Conservation (phyloP, 495 filamentous ascomycete genomes). For the Neurospora africana region DNA sequence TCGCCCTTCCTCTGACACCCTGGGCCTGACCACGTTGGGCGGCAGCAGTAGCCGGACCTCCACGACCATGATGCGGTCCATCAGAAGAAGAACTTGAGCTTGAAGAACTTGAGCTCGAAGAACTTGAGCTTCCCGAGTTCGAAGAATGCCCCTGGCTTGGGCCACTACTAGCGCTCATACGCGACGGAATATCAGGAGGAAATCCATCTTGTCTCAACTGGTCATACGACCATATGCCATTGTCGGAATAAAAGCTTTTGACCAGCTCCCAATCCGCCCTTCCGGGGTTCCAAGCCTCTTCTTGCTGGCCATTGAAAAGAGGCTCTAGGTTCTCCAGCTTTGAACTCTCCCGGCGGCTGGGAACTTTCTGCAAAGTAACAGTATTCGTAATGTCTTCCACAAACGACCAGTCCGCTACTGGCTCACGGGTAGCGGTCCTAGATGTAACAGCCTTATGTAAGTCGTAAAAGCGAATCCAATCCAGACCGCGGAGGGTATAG, state of each 20-base stretch:
- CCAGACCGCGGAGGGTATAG: slow-evolving; percentile 27
- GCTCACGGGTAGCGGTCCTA: background rate
- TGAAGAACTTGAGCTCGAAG: background rate
- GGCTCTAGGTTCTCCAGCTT: slow-evolving; percentile 18
- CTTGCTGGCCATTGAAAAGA: slow-evolving; percentile 2
- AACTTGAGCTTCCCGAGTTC: background rate
- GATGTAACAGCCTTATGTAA: background rate
- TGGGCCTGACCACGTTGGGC: background rate
- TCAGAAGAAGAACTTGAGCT: background rate
- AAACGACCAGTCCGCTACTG: slow-evolving; percentile 25
- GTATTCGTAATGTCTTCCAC: slow-evolving; percentile 21
- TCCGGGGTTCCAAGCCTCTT: slow-evolving; percentile 13
- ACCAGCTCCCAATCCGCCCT: slow-evolving; percentile 13
- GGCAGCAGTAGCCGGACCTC: background rate
- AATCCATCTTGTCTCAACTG: background rate
- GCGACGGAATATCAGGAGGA: slow-evolving; percentile 7
- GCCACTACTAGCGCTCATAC: background rate
- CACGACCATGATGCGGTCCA: background rate
- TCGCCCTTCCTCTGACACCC: background rate
- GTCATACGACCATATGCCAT: slow-evolving; percentile 10
- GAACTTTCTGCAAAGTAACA: slow-evolving; percentile 8
- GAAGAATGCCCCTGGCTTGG: background rate
- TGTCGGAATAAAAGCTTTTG: slow-evolving; percentile 15
- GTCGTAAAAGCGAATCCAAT: slow-evolving; percentile 26
- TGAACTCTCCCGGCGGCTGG: background rate